A percentile compares a stretch with the other conserved stretches of the same genome.
These are phyloP conservation scores for Candida pini DNA, from an alignment of 805 yeast species.

Conservation along the genomic window DNA sequence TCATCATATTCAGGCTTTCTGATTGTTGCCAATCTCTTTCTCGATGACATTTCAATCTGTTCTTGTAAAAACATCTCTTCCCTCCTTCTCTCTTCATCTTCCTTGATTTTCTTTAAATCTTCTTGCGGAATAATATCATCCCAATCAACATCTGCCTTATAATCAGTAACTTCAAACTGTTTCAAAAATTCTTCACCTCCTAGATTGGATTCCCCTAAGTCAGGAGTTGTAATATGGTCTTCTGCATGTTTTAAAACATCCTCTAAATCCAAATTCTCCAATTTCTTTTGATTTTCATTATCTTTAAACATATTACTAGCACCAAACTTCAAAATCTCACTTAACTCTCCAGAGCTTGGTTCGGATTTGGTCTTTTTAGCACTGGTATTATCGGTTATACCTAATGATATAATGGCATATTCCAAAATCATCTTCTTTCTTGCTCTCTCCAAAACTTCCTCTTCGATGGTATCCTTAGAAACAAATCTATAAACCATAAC, in stretches of 20 bases:
- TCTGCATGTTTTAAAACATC: constrained; percentile 96
- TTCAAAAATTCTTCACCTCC: constrained; percentile 97
- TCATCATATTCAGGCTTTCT: constrained; percentile 43
- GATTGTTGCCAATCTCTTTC: constrained; percentile 67
- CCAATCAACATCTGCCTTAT: constrained; percentile 98
- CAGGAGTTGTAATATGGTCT: constrained; percentile 95
- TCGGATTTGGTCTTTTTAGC: constrained; percentile 52
- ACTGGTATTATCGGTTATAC: constrained; percentile 72
- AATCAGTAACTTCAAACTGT: constrained; percentile 97
- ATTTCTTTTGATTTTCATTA: constrained; percentile 86
- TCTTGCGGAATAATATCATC: constrained; percentile 97
- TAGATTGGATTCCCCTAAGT: constrained; percentile 91
- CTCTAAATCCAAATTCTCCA: constrained; percentile 91
- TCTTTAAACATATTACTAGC: constrained; percentile 98
- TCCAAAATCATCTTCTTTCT: constrained; percentile 97
- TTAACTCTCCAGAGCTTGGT: constrained; percentile 77
- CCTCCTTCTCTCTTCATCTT: constrained; percentile 78
- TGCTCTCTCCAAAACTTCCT: constrained; percentile 93
- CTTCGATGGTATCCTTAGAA: constrained; percentile 97
- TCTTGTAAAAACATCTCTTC: constrained; percentile 86
- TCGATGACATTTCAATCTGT: constrained; percentile 80
- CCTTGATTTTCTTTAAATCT: constrained; percentile 82
- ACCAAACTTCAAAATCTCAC: constrained; percentile 94
- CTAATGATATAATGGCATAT: constrained; percentile 93
- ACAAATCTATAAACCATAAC: constrained; percentile 97